These are phyloP conservation scores for Epichloe hybrida DNA, from an alignment of 2,329 filamentous ascomycete species.

Conservation along the genomic window DNA sequence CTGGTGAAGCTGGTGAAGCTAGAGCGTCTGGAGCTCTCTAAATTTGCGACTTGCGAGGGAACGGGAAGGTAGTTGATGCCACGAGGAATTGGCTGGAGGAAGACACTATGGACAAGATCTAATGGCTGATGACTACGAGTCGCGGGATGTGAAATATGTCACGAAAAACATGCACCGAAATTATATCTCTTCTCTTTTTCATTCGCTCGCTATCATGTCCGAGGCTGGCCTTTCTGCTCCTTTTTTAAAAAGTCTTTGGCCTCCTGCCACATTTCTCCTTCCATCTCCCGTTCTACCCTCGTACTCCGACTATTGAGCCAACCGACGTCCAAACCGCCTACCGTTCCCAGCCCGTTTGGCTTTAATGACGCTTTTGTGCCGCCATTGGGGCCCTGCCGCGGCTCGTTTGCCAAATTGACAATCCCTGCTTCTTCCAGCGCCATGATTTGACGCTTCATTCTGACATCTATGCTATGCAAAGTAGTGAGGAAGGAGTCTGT, in stretches of 20 bases:
- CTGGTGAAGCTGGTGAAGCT: neutral
- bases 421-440: slow-evolving; percentile 73
- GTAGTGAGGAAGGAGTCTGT: slow-evolving; percentile 57
- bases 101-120: neutral
- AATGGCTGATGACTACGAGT: neutral
- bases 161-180: too few species aligned
- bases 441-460: slow-evolving; percentile 53
- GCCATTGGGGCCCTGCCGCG: slow-evolving; percentile 18
- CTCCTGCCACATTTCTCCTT: slow-evolving; percentile 59
- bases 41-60: neutral
- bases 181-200: neutral
- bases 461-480: slow-evolving; percentile 61
- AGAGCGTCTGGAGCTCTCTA: slow-evolving; percentile 5
- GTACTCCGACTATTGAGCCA: slow-evolving; percentile 80
- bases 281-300: slow-evolving; percentile 70
- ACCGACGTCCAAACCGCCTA: slow-evolving; percentile 62
- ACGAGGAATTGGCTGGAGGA: neutral
- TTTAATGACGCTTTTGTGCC: slow-evolving; percentile 33
- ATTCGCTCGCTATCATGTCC: neutral
- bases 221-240: slow-evolving; percentile 5
- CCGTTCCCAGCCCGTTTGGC: slow-evolving; percentile 40
- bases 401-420: slow-evolving; percentile 34
- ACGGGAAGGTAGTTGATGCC: neutral
- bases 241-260: slow-evolving; percentile 24
- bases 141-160: too few species aligned